Base-by-base conservation (phyloP, 345 rosid species). In the Orychophragmus violaceus region DNA sequence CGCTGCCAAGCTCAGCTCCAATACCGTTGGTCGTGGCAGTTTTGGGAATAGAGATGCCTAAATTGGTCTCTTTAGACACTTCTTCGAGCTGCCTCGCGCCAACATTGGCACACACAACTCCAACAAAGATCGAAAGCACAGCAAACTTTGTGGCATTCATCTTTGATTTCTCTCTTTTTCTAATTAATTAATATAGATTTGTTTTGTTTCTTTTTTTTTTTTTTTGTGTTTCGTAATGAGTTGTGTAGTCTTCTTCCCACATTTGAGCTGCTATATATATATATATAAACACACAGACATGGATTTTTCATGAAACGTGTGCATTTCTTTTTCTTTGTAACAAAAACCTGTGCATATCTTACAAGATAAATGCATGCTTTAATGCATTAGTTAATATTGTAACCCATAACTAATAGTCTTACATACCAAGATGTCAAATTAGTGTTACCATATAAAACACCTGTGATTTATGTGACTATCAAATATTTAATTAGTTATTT, bases 101-200 rank as follows among this genome's bases (percentile, higher is more conserved):
- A 49, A 59, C 66, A 59, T 21, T 69, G 13, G 41, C 59, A 69
- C 59, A 69, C 5, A 48, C 30, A 36, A 49, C 50, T 36, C 58
- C 72, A 17, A 59, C 30, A 2, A 69, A 24, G 23, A 68, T 13
- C 11, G 37, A 4, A 48, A 68, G 39, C 3, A 68, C 14, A 11
- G 19, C 16, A 49, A 59, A 49, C 8, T 59, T 36, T n/a, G 8
- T 69, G 11, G 30, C 59, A 59, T 37, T 59, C 66, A 69, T 69
- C 60, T 49, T 69, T 14, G 24, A 8, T 13, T 2, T 55, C 2
- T 28, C 27, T 46, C 14, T 46, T 1, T 49, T n/a, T n/a, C n/a
- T n/a, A n/a, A n/a, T n/a, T n/a, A n/a, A n/a, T n/a, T n/a, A n/a
- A n/a, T n/a, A n/a, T n/a, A n/a, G n/a, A n/a, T n/a, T n/a, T 23